Evolutionary conservation across 2,329 filamentous ascomycete species (phyloP), one percentile per base, ranked within the genome.

Genomic region (Arachnomyces sp.): DNA sequence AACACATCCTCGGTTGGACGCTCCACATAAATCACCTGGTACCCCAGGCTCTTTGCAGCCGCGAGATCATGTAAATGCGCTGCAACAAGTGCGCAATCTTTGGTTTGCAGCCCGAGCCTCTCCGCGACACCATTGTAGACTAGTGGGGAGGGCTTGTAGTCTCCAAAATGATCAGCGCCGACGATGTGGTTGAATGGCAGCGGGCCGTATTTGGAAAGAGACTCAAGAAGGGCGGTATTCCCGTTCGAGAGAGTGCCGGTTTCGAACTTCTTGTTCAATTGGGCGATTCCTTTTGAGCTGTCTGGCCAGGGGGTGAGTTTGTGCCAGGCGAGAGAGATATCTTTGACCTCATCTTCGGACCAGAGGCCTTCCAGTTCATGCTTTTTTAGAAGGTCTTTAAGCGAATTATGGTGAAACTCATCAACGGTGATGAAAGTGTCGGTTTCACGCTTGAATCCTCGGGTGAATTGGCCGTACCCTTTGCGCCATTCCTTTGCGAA

Each of bases 401-500:
- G 70, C 34, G 79, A 75, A 17, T 77, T 71, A 42, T 73, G 67
- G 57, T 88, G 79, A 60, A 88, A 82, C 40, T 81, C 66, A 56
- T 90, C 84, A 32, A 90, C 72, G 36, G 81, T 78, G 55, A 80
- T 77, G 73, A 81, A 89, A 3, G 60, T 56, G 43, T 53, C 30
- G 54, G 49, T 29, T 2, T 56, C 52, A 2, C 61, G 46, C 43
- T 63, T 56, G 47, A 61, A 64, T 9, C 14, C 61, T 39, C 36
- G 65, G 0, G 76, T 82, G 60, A 89, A 89, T 1, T 49, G 45
- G 43, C 65, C 64, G 63, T 89, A 89, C 13, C 70, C 69, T 42
- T 68, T 54, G 14, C 81, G 74, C 85, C 85, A 92, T 57, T 82
- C 71, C 51, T 83, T 73, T 0, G 82, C 80, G 53, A 92, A 79